Percentiles rank a stretch among this genome's conserved stretches.
Evolutionary conservation across 2,329 filamentous ascomycete species (phyloP).

Genomic region (Hirsutella rhossiliensis): DNA sequence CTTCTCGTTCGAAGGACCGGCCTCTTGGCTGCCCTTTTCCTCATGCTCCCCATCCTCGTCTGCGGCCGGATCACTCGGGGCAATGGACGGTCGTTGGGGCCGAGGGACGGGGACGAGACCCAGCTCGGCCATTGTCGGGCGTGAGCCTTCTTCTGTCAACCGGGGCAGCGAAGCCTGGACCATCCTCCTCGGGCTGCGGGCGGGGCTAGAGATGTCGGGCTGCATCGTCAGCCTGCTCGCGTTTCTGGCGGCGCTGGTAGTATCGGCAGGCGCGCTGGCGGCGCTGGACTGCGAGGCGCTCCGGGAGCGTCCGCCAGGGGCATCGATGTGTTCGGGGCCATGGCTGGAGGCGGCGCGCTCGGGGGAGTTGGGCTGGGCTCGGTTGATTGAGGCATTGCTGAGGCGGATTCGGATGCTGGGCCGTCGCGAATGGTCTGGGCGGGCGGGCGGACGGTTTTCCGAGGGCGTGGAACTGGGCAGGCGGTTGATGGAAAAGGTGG

Average conservation of each 20-base stretch:
- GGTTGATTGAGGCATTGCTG: neutral
- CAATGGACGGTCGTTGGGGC: neutral
- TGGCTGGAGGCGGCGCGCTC: too few species aligned
- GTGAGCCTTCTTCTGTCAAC: conserved; percentile 24
- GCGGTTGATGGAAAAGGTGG: conserved; percentile 2
- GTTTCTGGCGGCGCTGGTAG: conserved; percentile 1
- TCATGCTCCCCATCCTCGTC: conserved; percentile 1
- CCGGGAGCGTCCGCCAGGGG: conserved; percentile 12
- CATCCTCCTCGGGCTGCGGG: conserved; percentile 16
- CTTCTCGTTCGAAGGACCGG: neutral
- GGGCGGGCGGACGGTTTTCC: too few species aligned
- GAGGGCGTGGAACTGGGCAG: neutral
- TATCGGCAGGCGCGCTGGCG: conserved; percentile 9
- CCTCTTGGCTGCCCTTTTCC: neutral
- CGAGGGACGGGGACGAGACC: conserved; percentile 13
- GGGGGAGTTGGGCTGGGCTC: too few species aligned
- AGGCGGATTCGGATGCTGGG: conserved; percentile 13
- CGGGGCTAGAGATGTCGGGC: neutral
- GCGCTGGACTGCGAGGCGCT: conserved; percentile 23
- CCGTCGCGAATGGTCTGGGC: neutral
- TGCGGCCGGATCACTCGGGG: neutral
- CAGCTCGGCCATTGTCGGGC: conserved; percentile 23
- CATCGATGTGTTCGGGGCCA: too few species aligned
- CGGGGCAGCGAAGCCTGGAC: conserved; percentile 24
- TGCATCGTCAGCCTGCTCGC: neutral